These are phyloP conservation scores for Combretum micranthum DNA, from an alignment of 345 rosid species.

Conservation along the genomic window DNA sequence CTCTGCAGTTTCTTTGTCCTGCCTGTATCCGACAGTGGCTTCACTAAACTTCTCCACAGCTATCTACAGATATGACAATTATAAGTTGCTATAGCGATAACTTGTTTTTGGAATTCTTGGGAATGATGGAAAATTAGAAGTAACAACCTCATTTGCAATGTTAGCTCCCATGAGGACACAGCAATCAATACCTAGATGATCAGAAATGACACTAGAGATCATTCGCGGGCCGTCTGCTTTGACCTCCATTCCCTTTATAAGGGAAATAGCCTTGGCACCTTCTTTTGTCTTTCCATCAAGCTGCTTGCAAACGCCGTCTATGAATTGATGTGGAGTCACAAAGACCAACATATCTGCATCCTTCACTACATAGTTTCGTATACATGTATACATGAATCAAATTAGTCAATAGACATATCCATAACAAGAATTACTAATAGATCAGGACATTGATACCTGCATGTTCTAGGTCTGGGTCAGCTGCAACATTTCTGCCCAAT, in stretches of 20 bases:
- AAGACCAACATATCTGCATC: conserved; percentile 90
- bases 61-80: conserved; percentile 39
- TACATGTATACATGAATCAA: not conserved
- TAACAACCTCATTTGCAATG: conserved; percentile 81
- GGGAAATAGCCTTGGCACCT: conserved; percentile 77
- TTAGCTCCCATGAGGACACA: conserved; percentile 97
- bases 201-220: conserved; percentile 78
- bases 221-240: conserved; percentile 91
- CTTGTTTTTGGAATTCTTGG: not conserved
- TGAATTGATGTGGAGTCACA: conserved; percentile 90
- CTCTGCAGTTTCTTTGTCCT: conserved; percentile 54
- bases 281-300: conserved; percentile 57
- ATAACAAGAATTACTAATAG: too few relatives aligned
- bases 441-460: conserved; percentile 47
- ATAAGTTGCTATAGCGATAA: not conserved
- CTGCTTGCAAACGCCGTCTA: conserved; percentile 81
- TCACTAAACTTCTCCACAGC: conserved; percentile 91
- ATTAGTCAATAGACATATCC: not conserved
- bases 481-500: conserved; percentile 79
- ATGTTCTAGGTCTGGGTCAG: conserved; percentile 80
- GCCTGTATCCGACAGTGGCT: conserved; percentile 89
- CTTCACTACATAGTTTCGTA: conserved; percentile 39
- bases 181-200: conserved; percentile 64
- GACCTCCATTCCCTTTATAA: conserved; percentile 94
- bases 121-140: conserved; percentile 4